A percentile compares a stretch with the other conserved stretches of the same genome.
phyloP scores from a whole-genome alignment of 164 flowering plant genomes.

The Aristolochia contorta region DNA sequence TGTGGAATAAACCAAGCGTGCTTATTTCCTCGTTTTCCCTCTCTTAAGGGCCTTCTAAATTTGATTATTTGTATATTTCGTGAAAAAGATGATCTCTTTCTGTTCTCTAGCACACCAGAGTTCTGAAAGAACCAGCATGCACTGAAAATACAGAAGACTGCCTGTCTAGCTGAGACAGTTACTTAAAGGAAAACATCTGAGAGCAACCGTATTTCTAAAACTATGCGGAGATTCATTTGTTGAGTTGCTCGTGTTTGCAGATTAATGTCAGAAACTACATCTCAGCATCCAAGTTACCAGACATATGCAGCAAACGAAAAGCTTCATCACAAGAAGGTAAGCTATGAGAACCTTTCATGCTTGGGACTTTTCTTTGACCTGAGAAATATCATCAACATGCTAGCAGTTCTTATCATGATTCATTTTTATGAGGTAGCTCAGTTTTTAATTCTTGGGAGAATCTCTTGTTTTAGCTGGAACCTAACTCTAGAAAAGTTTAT shows the following conservation, averaged over 20 bases:
- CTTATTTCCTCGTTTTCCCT: not conserved
- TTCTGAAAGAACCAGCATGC: too few species aligned
- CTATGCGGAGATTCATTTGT: not conserved
- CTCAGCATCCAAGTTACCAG: slow-evolving; percentile 19
- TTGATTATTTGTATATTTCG: too few species aligned
- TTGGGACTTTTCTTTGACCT: not conserved
- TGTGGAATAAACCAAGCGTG: not conserved
- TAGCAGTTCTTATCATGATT: not conserved
- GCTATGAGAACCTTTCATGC: not conserved
- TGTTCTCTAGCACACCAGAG: too few species aligned
- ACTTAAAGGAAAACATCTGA: too few species aligned
- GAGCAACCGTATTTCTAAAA: too few species aligned
- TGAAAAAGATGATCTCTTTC: too few species aligned
- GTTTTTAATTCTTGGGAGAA: not conserved
- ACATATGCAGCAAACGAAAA: slow-evolving; percentile 16
- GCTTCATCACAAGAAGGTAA: slow-evolving; percentile 22
- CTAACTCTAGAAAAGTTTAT: not conserved
- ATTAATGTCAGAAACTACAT: slow-evolving; percentile 12
- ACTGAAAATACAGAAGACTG: too few species aligned
- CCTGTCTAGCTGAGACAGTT: too few species aligned
- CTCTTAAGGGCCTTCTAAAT: not conserved
- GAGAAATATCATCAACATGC: not conserved
- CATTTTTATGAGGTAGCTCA: not conserved
- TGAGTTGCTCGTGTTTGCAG: slow-evolving; percentile 8
- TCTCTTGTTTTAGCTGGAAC: too few species aligned